Evolutionary conservation across 192 early-diverging fungal species (phyloP).

Genomic region (Podila verticillata): DNA sequence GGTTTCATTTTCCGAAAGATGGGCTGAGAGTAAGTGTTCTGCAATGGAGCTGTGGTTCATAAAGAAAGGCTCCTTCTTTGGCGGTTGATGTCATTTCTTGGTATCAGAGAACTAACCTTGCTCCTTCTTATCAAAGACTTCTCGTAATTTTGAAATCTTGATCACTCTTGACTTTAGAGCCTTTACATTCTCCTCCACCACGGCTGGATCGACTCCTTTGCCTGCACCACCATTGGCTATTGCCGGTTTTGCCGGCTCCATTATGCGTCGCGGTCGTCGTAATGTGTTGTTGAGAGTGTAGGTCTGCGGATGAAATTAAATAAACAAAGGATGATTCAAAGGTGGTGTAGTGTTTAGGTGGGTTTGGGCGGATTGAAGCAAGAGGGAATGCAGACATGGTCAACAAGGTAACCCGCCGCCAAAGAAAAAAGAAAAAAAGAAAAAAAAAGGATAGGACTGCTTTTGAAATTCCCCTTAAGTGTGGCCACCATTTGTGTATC

Average conservation of each 20-base stretch:
- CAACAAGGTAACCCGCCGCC: no score
- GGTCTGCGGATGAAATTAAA: no score
- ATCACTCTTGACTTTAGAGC: neutral
- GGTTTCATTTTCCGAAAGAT: neutral
- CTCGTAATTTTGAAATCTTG: neutral
- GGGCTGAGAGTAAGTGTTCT: neutral
- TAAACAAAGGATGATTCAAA: no score
- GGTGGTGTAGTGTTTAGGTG: no score
- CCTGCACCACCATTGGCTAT: neutral
- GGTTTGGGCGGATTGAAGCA: no score
- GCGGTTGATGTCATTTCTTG: neutral
- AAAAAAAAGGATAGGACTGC: no score
- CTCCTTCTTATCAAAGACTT: constrained; percentile 9
- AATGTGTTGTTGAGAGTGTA: no score
- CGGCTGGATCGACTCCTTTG: neutral
- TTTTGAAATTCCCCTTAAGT: no score
- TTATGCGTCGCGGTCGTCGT: neutral
- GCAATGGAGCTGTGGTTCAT: no score
- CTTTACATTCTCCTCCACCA: constrained; percentile 4
- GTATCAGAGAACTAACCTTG: neutral
- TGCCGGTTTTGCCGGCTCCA: neutral
- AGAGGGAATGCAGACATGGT: no score
- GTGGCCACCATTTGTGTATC: no score
- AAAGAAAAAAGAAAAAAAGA: no score
- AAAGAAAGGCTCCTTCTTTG: neutral